Base-by-base conservation (phyloP, 371 early-diverging fungal species). In the Capillidium rhysosporum region DNA sequence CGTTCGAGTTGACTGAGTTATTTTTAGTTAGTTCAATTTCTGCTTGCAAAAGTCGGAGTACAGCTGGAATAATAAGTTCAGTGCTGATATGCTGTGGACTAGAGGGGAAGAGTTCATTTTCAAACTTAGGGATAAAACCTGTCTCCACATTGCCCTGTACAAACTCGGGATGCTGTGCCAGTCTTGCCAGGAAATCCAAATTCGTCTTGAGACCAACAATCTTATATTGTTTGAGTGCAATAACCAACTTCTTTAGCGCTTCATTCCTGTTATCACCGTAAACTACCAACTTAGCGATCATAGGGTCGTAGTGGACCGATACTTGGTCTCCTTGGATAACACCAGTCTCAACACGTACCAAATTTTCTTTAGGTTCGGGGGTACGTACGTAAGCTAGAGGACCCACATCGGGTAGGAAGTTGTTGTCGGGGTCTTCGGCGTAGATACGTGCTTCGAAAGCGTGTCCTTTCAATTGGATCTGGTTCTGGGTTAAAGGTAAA, bases 391-490 rank as follows among this genome's bases (percentile, higher is more conserved):
- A 83, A 54, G 74, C 64, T 5, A 95, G 76, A 20, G 76, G 79
- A 18, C 98, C 98, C 1, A 91, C 90, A 67, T 89, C 90, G 16
- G 98, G 98, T 52, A 91, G 65, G 66, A 94, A 97, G 61, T 80
- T 75, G 57, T 83, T 82, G 40, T 70, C 74, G 0, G 95, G 92
- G 63, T 92, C 89, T 71, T 98, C 98, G 38, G 98, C 98, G 65
- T 93, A 95, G 54, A 98, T 86, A 63, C 98, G 82, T 1, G 96
- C 90, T 67, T 93, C 98, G 57, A 98, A 91, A 9, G 96, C 91
- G 64, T 92, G 92, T n/a, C 92, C 94, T 39, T 72, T 65, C 55
- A 81, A 65, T 34, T 62, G 56, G 23, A 91, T 65, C 31, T 89
- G 77, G 20, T 76, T 61, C 65, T 92, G 92, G 14, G 65, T 63